Base-by-base conservation (phyloP, 2,329 filamentous ascomycete genomes). In the Apiospora malaysiana region DNA sequence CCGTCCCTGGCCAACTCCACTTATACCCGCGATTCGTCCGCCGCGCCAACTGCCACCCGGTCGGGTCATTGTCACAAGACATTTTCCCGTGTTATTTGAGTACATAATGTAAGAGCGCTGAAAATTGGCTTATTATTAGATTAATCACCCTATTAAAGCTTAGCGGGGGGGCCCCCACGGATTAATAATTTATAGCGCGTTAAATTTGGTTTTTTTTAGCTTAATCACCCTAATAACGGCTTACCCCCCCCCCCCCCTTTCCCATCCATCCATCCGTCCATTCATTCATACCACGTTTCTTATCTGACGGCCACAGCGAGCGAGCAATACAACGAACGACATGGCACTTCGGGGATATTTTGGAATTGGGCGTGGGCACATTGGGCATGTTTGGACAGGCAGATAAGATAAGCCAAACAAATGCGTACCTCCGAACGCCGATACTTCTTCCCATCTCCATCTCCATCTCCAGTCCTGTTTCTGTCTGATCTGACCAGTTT, bases 61-160 rank as follows among this genome's bases (percentile, higher is more conserved):
- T 59, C 51, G 51, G 51, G 51, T 59, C 51, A 37, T 56, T 59
- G 51, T 59, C 51, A 37, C 51, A 59, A 59, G 51, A 59, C 51
- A 37, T 56, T 56, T 56, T 9, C n/a, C n/a, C n/a, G n/a, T n/a
- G n/a, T n/a, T n/a, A n/a, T n/a, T 4, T 32, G 32, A 32, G 32
- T 32, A 32, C n/a, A n/a, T n/a, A n/a, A n/a, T n/a, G n/a, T n/a
- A 32, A 32, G 12, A 49, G 8, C 4, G 10, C 12, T 59, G 51
- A 32, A 32, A 32, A 8, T 59, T 59, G 51, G 16, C 21, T 49
- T 59, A 56, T 56, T 32, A 59, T 59, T 59, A 59, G 51, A 59
- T 59, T 59, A 37, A 59, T 59, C 16, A 59, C 25, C 32, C 51
- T 23, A 51, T 51, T 43, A 12, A 5, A n/a, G n/a, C n/a, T n/a